Evolutionary conservation across 192 early-diverging fungal species (phyloP).

Genomic region (Podila clonocystis): DNA sequence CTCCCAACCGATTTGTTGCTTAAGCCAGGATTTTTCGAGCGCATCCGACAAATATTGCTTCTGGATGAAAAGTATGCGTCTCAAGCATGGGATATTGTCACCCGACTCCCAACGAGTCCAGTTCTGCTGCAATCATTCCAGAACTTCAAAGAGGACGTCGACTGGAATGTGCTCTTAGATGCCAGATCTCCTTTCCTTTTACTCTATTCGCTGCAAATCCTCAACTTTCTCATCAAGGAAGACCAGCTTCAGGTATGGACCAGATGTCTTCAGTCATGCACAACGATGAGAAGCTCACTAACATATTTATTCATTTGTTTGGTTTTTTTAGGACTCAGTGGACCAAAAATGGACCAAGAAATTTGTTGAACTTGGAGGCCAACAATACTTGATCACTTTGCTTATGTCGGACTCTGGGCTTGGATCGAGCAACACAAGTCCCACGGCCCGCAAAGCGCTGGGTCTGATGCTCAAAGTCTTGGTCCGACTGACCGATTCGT

Average conservation of each 20-base stretch:
- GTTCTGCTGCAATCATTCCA: conserved; percentile 33
- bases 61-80: conserved; percentile 57
- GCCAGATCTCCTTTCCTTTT: conserved; percentile 54
- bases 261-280: no score
- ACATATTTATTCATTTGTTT: not conserved
- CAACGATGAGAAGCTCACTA: not conserved
- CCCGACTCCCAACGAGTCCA: conserved; percentile 50
- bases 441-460: conserved; percentile 32
- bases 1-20: conserved; percentile 52
- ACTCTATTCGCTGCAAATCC: conserved; percentile 56
- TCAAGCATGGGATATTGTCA: conserved; percentile 50
- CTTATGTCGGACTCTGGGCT: conserved; percentile 46
- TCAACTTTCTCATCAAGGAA: conserved; percentile 50
- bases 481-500: conserved; percentile 29
- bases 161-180: conserved; percentile 52
- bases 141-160: conserved; percentile 29
- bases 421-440: conserved; percentile 12
- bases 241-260: conserved; percentile 34
- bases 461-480: conserved; percentile 40
- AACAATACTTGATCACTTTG: conserved; percentile 38
- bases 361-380: conserved; percentile 53
- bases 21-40: conserved; percentile 52
- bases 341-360: conserved; percentile 41
- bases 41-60: conserved; percentile 50
- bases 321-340: conserved; percentile 13